Conservation (phyloP, 78 protist genomes). For the Dictyostelium discoideum region dicty_2.7 NC_007088.5:6686501-6687000, state of each 20-base stretch:
- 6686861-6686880: conserved; percentile 95
- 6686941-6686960: conserved; percentile 91
- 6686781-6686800: conserved; percentile 96
- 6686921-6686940: conserved; percentile 74
- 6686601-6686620: conserved; percentile 89
- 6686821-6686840: conserved; percentile 86
- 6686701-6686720: conserved; percentile 96
- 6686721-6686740: conserved; percentile 96
- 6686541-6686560: conserved; percentile 95
- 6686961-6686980: conserved; percentile 88
- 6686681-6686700: conserved; percentile 96
- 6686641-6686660: conserved; percentile 93
- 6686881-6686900: conserved; percentile 92
- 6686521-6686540: conserved; percentile 95
- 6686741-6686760: conserved; percentile 97
- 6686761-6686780: conserved; percentile 94
- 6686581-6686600: conserved; percentile 90
- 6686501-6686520: conserved; percentile 98
- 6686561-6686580: conserved; percentile 97
- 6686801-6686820: conserved; percentile 90
- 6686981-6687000: conserved; percentile 98
- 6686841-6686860: conserved; percentile 88
- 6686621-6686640: conserved; percentile 91
- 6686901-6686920: conserved; percentile 84
- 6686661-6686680: conserved; percentile 97